A percentile compares a stretch with the other conserved stretches of the same genome.
Conservation (phyloP, 306 rosid species). For the Pachyrhizus erosus region DNA sequence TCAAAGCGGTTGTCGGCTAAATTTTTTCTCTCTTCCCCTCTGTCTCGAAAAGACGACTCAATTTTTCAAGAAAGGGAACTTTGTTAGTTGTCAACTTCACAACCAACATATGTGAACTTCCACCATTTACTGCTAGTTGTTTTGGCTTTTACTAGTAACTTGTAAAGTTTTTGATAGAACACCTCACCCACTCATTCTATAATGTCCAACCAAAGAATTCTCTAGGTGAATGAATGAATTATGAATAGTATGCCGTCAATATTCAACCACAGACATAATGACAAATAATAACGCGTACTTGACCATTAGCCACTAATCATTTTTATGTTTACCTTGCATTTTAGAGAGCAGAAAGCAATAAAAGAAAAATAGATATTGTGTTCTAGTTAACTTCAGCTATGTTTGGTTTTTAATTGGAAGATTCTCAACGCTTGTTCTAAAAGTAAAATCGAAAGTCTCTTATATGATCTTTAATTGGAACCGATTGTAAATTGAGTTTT, state of each 20-base stretch:
- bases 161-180: constrained; percentile 41
- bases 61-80: background rate
- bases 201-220: constrained; percentile 24
- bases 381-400: background rate
- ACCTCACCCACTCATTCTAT: constrained; percentile 38
- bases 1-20: background rate
- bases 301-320: constrained; percentile 43
- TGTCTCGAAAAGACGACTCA: background rate
- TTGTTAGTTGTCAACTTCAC: background rate
- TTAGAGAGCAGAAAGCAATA: background rate
- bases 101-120: background rate
- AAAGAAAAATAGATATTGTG: background rate
- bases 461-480: background rate
- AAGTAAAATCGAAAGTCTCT: background rate
- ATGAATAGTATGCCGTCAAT: constrained; percentile 21
- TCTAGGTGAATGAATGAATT: constrained; percentile 41
- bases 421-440: background rate
- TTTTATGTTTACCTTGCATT: background rate
- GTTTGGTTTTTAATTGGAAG: background rate
- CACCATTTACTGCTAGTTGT: constrained; percentile 11
- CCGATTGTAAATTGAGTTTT: background rate
- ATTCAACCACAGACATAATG: constrained; percentile 53
- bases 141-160: constrained; percentile 23
- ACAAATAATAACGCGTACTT: constrained; percentile 39
- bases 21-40: background rate